Conservation (phyloP, 345 rosid genomes). For the Stellera chamaejasme region DNA sequence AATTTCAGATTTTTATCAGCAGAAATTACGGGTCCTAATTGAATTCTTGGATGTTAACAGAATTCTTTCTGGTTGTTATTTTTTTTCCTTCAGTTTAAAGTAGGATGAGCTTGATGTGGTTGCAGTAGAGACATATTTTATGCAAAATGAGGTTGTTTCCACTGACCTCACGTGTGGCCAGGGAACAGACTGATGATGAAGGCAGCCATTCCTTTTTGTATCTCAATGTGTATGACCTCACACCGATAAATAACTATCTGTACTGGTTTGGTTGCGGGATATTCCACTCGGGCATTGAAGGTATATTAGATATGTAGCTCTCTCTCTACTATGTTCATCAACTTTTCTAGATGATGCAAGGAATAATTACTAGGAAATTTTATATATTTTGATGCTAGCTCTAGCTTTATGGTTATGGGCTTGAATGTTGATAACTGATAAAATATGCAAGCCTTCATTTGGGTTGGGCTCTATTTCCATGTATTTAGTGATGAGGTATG, state of each 20-base stretch:
- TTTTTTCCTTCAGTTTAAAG: constrained; percentile 10
- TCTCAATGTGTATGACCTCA: constrained; percentile 92
- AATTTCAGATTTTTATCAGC: no score
- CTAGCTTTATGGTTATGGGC: no score
- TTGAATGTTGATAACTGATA: no score
- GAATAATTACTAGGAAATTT: no score
- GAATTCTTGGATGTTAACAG: no score
- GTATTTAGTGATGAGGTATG: no score
- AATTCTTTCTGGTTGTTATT: background rate
- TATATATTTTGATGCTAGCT: no score
- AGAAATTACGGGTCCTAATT: no score
- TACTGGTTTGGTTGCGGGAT: constrained; percentile 92
- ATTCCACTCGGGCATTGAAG: constrained; percentile 94
- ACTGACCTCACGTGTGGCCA: constrained; percentile 36
- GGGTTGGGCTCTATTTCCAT: no score
- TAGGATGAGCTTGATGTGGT: constrained; percentile 23
- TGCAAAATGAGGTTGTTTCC: constrained; percentile 70
- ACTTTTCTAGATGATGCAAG: background rate
- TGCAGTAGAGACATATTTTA: constrained; percentile 14
- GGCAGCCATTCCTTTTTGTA: constrained; percentile 32
- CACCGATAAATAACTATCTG: constrained; percentile 87
- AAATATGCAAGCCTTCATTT: no score
- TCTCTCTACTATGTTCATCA: background rate
- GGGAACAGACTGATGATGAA: constrained; percentile 34
- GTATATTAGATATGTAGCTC: constrained; percentile 24